Percentiles rank a stretch among this genome's conserved stretches.
Evolutionary conservation across 2,329 filamentous ascomycete genomes (phyloP).

Genomic region (Macrophomina phaseolina): DNA sequence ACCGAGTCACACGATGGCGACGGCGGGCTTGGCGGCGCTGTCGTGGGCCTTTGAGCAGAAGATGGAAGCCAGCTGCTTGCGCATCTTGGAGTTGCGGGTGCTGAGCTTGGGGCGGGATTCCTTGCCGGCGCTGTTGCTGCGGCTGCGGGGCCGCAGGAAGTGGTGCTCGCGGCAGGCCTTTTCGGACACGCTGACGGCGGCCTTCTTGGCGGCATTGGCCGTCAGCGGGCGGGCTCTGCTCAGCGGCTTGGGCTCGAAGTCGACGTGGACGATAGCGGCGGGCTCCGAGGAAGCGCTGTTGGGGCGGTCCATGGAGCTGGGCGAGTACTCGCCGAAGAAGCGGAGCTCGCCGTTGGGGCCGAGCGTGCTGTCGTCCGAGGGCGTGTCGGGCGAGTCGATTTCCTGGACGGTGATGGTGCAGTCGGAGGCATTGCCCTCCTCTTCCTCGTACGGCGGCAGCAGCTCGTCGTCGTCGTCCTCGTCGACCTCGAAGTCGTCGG

Average conservation of each 20-base stretch:
- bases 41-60: conserved; percentile 14
- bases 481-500: conserved; percentile 2
- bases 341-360: not conserved
- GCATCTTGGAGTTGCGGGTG: conserved; percentile 17
- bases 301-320: not conserved
- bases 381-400: conserved; percentile 24
- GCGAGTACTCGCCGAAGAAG: conserved; percentile 12
- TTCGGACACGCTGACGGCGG: conserved; percentile 16
- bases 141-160: conserved; percentile 6
- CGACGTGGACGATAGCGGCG: not conserved
- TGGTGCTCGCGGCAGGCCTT: conserved; percentile 19
- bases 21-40: conserved; percentile 1
- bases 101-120: not conserved
- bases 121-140: conserved; percentile 10
- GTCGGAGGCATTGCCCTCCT: conserved; percentile 23
- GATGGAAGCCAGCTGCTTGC: conserved; percentile 23
- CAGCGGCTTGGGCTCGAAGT: conserved; percentile 18
- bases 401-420: conserved; percentile 28
- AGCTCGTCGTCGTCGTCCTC: conserved; percentile 8
- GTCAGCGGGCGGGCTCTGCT: conserved; percentile 8
- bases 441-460: conserved; percentile 20
- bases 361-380: conserved; percentile 9
- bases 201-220: not conserved
- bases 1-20: conserved; percentile 21
- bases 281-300: conserved; percentile 4